Percentiles rank a stretch among this genome's conserved stretches.
These are phyloP conservation scores for Neonectria faginata DNA, from an alignment of 2,329 filamentous ascomycete genomes.

Conservation along the genomic window DNA sequence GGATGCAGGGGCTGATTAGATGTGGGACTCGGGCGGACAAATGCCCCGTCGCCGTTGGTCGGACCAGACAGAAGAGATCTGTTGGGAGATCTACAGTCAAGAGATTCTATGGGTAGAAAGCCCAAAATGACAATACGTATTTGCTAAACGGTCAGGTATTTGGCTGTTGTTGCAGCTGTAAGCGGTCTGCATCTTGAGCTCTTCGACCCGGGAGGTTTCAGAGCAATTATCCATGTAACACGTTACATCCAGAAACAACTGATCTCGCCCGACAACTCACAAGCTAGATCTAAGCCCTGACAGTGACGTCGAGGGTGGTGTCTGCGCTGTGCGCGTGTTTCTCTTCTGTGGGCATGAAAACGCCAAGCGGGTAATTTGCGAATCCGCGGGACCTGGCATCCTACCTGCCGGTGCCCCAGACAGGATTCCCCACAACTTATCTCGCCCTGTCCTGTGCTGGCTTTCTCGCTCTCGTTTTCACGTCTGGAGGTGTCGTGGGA, in stretches of 20 bases:
- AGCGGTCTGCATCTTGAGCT: not conserved
- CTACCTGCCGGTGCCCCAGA: slow-evolving; percentile 17
- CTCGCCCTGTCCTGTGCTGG: slow-evolving; percentile 10
- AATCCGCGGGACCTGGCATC: slow-evolving; percentile 30
- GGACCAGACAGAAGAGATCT: slow-evolving; percentile 40
- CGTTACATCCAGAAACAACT: not conserved
- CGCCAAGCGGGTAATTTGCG: slow-evolving; percentile 39
- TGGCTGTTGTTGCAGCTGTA: not conserved
- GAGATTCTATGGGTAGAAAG: not conserved
- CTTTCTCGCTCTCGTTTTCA: slow-evolving; percentile 11
- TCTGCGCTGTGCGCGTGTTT: slow-evolving; percentile 13
- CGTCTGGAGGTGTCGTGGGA: not conserved
- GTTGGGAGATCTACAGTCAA: slow-evolving; percentile 23
- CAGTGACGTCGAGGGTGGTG: slow-evolving; percentile 23
- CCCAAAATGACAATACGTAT: not conserved
- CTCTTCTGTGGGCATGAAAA: slow-evolving; percentile 27
- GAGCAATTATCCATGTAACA: not conserved
- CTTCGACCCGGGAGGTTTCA: not conserved
- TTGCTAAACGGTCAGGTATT: not conserved
- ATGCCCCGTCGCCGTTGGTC: slow-evolving; percentile 32
- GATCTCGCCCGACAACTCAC: not conserved
- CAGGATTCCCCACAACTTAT: slow-evolving; percentile 29
- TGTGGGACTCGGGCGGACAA: slow-evolving; percentile 39
- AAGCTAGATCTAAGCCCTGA: not conserved
- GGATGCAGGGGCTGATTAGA: slow-evolving; percentile 46